Evolutionary conservation across 2,329 filamentous ascomycete genomes (phyloP), one percentile per base, ranked within the genome.

Genomic region (Pseudogymnoascus sp.): DNA sequence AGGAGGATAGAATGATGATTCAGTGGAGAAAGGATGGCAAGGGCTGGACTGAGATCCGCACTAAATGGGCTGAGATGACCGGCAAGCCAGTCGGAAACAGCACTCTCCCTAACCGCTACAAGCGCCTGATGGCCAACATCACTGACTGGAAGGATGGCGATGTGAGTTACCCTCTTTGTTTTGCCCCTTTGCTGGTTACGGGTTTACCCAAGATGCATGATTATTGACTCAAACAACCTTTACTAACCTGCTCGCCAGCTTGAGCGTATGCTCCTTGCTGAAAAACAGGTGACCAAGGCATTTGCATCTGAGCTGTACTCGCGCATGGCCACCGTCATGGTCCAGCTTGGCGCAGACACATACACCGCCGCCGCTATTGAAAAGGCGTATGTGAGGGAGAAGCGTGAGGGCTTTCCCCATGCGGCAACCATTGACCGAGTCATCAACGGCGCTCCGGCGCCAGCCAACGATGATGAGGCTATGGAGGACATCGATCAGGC

Each of bases 121-220:
- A 1, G 5, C 33, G 37, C 7, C 1, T 59, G 1, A 39, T 37
- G 33, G 35, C 58, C 1, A 40, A 37, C n/a, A 3, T 59, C 1
- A 40, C 10, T 29, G 58, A 59, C 21, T 40, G 33, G 33, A 40
- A 59, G 5, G 58, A 59, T 59, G 58, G 58, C 4, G 58, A 59
- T 39, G 58, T 59, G 7, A 59, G 58, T 59, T 59, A 59, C 48
- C 25, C 15, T 12, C 9, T 55, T 55, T 12, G 4, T 7, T 31
- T 31, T 29, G 3, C 5, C 21, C 21, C 21, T 4, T 21, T 21
- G 21, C 21, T 21, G 21, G 21, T 21, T 21, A 21, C 21, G 2
- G 21, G 21, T 21, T 21, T 21, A 4, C 21, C 21, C 21, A 21
- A 21, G 21, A 21, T 21, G 21, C 21, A 21, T 21, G 21, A 21